A percentile compares a stretch with the other conserved stretches of the same genome.
phyloP scores from a whole-genome alignment of 345 rosid genomes.

The Moricandia arvensis region DNA sequence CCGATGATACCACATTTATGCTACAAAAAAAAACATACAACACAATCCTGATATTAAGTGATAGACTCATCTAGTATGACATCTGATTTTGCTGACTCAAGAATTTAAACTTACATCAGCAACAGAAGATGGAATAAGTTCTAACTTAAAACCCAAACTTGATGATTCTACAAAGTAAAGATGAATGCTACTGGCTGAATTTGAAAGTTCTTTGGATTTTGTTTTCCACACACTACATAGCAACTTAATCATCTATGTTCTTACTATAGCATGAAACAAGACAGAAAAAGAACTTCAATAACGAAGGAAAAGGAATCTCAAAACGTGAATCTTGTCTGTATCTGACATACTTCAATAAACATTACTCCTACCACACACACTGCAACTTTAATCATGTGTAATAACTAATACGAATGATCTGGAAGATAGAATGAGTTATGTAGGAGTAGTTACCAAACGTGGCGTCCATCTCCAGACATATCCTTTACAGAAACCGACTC shows the following conservation, averaged over 20 bases:
- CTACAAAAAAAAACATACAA: conserved; percentile 43
- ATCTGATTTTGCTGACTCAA: background rate
- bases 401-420: background rate
- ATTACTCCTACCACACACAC: background rate
- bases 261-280: background rate
- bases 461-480: conserved; percentile 93
- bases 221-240: background rate
- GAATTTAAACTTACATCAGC: background rate
- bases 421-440: background rate
- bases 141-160: background rate
- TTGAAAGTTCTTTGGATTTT: background rate
- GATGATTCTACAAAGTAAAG: background rate
- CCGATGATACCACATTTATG: conserved; percentile 76
- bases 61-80: background rate
- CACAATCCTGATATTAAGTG: background rate
- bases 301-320: background rate
- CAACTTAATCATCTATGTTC: background rate
- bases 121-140: too few relatives aligned
- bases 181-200: background rate
- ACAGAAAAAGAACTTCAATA: background rate
- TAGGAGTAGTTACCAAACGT: conserved; percentile 60
- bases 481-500: conserved; percentile 80
- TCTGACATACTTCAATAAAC: background rate
- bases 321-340: background rate
- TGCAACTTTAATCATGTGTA: background rate